A percentile compares a stretch with the other conserved stretches of the same genome.
These are phyloP conservation scores for Capsella rubella DNA, from an alignment of 441 rosid species.

Conservation along the genomic window DNA sequence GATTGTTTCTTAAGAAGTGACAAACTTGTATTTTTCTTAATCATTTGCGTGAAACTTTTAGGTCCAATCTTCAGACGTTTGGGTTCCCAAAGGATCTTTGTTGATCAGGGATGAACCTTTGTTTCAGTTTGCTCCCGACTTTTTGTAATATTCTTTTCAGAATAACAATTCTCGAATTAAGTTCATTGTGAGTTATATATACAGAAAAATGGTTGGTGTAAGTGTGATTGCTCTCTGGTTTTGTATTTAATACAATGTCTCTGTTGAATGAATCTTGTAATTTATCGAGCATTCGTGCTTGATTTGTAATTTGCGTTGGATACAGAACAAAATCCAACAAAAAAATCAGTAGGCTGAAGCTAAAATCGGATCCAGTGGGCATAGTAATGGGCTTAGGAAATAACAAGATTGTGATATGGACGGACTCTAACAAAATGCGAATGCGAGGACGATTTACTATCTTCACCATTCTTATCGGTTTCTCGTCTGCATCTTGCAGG, in stretches of 20 bases:
- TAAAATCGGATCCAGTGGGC: neutral
- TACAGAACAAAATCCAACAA: neutral
- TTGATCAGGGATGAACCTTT: neutral
- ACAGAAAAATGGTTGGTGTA: neutral
- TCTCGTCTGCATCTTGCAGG: neutral
- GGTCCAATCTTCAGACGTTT: slow-evolving; percentile 12
- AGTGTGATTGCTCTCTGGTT: neutral
- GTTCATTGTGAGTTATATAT: neutral
- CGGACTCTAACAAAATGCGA: too few species aligned
- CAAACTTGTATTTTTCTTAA: slow-evolving; percentile 4
- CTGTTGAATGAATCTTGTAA: neutral
- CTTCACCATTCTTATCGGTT: neutral
- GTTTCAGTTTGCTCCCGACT: neutral
- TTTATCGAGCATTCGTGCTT: neutral
- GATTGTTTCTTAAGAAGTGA: neutral
- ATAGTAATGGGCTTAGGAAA: neutral
- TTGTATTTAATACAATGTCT: neutral
- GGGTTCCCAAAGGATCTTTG: neutral
- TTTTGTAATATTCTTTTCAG: neutral
- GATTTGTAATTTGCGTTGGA: neutral
- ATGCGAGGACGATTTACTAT: neutral
- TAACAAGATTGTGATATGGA: neutral
- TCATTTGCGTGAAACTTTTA: slow-evolving; percentile 8
- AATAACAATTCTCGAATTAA: neutral
- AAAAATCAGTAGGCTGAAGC: neutral